Evolutionary conservation across 2,329 filamentous ascomycete genomes (phyloP).

Genomic region (Trichophyton verrucosum): DNA sequence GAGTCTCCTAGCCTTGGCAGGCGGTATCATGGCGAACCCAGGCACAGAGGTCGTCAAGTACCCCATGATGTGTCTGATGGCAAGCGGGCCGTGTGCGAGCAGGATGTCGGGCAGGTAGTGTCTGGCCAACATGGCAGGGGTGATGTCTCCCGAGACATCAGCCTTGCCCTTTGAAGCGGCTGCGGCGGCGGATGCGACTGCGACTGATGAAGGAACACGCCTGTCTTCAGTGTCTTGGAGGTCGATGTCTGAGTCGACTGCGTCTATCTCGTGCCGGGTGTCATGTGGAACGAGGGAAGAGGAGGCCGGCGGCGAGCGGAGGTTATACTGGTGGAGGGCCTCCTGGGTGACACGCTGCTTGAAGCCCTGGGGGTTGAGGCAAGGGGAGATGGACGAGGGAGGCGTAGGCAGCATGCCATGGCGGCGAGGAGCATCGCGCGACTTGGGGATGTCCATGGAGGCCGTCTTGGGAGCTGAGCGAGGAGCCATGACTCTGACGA

Average conservation of each 20-base stretch:
- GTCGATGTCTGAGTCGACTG: constrained; percentile 75
- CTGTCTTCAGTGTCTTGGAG: constrained; percentile 51
- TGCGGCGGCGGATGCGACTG: constrained; percentile 15
- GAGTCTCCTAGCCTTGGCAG: constrained; percentile 76
- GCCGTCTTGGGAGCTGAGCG: constrained; percentile 35
- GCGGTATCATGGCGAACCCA: constrained; percentile 78
- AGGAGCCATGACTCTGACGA: constrained; percentile 31
- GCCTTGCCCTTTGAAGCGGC: constrained; percentile 37
- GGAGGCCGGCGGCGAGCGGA: constrained; percentile 21
- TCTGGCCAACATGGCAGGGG: constrained; percentile 70
- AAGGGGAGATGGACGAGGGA: constrained; percentile 88
- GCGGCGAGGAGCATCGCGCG: constrained; percentile 25
- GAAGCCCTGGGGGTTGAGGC: constrained; percentile 67
- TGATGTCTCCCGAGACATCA: constrained; percentile 73
- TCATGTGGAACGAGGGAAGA: constrained; percentile 30
- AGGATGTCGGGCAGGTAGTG: constrained; percentile 85
- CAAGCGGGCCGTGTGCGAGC: constrained; percentile 75
- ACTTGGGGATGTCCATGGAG: constrained; percentile 38
- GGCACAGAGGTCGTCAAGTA: constrained; percentile 88
- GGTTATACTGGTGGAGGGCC: constrained; percentile 9
- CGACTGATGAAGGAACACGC: constrained; percentile 17
- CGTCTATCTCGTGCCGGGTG: background rate
- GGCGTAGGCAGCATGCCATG: constrained; percentile 61
- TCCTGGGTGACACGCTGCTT: constrained; percentile 44
- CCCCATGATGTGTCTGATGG: constrained; percentile 90